Base-by-base conservation (phyloP, 352 stramenopile species). In the Pythium guiyangense region DNA sequence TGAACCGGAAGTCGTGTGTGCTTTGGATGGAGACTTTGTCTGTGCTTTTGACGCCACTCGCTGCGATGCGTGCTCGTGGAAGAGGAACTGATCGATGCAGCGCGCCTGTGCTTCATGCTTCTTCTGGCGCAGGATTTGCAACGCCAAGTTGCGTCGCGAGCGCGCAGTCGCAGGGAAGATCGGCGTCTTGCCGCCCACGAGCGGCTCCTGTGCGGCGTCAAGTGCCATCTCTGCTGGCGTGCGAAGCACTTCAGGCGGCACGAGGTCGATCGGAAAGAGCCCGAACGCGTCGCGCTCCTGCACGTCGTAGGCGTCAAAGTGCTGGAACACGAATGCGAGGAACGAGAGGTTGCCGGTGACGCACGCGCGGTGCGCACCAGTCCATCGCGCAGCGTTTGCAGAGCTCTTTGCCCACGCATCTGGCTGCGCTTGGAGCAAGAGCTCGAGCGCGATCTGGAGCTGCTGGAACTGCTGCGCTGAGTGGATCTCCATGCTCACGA, bases 391-490 rank as follows among this genome's bases (percentile, higher is more conserved):
- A 18, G 66, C 46, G 59, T 84, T 86, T 37, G 52, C 66, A 5
- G 51, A 52, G 4, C n/a, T 54, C 18, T 26, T 73, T 8, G 50
- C 60, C 71, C 69, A 81, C 4, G 58, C 59, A 17, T 58, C 27
- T 15, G 71, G 66, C 27, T 63, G 58, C 11, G 63, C 59, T 11
- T 77, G 70, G n/a, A 88, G 42, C 25, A 88, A 54, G 12, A 88
- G 53, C 49, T 88, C 77, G 20, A 88, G 54, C 11, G 77, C 74
- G 50, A 88, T 88, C 62, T 81, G 74, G 25, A 75, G 54, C 57
- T 85, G 77, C 62, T 88, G 77, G 47, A 83, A 70, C 43, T 86
- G 71, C 31, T 82, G 77, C 25, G 69, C 65, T 37, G 77, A 80
- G 52, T 70, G 57, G 58, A 88, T 64, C 54, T 85, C 73, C 57